Conservation (phyloP, 2,329 filamentous ascomycete genomes). For the Calonectria hongkongensis region DNA sequence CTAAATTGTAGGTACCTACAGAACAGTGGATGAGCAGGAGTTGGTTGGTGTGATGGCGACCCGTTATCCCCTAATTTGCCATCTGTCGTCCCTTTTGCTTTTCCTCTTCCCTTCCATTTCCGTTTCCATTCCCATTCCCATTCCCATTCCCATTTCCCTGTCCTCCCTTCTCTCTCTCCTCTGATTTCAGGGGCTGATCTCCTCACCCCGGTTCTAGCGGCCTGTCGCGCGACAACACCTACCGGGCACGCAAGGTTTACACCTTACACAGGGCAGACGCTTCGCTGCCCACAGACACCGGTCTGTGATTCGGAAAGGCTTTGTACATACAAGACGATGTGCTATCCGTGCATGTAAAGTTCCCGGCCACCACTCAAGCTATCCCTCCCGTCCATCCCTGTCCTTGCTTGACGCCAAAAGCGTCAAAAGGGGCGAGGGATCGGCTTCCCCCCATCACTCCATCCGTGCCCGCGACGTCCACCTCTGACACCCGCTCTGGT, state of each 20-base stretch:
- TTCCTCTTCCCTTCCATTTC: neutral
- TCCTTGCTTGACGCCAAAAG: conserved; percentile 31
- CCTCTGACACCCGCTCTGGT: conserved; percentile 1
- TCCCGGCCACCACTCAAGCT: conserved; percentile 17
- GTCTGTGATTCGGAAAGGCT: conserved; percentile 17
- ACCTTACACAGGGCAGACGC: neutral
- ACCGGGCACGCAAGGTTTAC: conserved; percentile 25
- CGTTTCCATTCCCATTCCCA: neutral
- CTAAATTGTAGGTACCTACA: neutral
- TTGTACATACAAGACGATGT: neutral
- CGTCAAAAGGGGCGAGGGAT: conserved; percentile 33
- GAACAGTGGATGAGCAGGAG: neutral
- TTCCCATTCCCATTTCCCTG: neutral
- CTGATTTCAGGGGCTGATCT: conserved; percentile 19
- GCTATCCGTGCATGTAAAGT: conserved; percentile 13
- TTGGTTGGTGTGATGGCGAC: neutral
- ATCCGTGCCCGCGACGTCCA: conserved; percentile 23
- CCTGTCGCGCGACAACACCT: conserved; percentile 17
- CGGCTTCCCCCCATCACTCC: conserved; percentile 15
- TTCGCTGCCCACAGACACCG: neutral
- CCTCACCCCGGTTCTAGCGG: conserved; percentile 12
- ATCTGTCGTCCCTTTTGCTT: neutral
- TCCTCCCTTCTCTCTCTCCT: neutral
- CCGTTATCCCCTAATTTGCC: neutral
- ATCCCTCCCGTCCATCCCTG: conserved; percentile 33